phyloP scores from a whole-genome alignment of 345 rosid species.

The Hibiscus syriacus region DNA sequence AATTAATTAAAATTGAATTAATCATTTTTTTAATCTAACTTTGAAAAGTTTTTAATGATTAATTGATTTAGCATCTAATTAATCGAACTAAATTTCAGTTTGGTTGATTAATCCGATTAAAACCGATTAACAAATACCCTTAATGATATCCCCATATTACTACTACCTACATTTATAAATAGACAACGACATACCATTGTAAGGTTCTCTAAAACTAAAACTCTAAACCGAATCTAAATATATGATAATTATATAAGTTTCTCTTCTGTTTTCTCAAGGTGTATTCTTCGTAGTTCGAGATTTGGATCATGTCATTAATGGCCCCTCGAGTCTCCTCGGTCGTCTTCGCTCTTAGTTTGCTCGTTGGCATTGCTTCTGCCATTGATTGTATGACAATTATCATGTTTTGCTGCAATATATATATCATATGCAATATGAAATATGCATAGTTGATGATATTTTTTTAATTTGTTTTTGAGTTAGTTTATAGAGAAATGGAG shows the following conservation, averaged over 20 bases:
- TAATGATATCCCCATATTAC: too few relatives aligned
- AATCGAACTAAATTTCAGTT: too few relatives aligned
- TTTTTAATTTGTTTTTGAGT: neutral
- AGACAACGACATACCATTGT: neutral
- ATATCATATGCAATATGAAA: too few relatives aligned
- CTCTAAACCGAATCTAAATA: too few relatives aligned
- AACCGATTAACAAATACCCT: too few relatives aligned
- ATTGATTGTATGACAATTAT: neutral
- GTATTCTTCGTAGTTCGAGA: too few relatives aligned
- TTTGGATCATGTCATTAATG: neutral
- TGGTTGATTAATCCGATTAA: too few relatives aligned
- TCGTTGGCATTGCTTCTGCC: constrained; percentile 5
- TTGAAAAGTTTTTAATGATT: too few relatives aligned
- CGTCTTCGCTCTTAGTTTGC: neutral
- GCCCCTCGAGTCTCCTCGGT: neutral
- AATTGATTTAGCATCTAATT: too few relatives aligned
- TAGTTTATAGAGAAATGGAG: neutral
- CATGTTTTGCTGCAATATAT: neutral
- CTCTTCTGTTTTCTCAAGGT: neutral
- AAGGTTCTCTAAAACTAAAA: neutral
- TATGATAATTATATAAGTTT: neutral
- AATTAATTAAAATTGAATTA: too few relatives aligned
- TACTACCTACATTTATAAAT: neutral
- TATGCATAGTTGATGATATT: neutral
- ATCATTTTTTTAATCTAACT: too few relatives aligned